phyloP scores from a whole-genome alignment of 495 filamentous ascomycete genomes.

The Xylaria nigripes region DNA sequence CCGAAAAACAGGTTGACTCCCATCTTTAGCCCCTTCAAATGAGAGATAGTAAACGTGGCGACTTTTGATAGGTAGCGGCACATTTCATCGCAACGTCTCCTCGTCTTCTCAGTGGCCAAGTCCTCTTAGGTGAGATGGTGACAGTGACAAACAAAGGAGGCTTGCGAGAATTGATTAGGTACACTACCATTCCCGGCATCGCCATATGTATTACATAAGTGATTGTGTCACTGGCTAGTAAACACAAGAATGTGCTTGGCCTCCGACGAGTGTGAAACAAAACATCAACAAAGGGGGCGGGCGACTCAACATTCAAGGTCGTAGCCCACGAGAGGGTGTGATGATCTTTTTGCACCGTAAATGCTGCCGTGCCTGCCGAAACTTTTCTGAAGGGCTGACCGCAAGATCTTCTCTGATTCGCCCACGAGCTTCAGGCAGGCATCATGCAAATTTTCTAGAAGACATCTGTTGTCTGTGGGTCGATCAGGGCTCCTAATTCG shows the following conservation, averaged over 20 bases:
- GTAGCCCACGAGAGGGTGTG: neutral
- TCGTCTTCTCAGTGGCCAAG: neutral
- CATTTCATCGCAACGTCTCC: neutral
- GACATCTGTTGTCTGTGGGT: conserved; percentile 5
- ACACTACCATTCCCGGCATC: neutral
- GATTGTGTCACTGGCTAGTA: neutral
- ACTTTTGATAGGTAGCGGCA: conserved; percentile 5
- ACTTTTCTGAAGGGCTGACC: neutral
- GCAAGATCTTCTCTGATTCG: conserved; percentile 7
- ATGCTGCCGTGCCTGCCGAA: neutral
- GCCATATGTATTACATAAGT: neutral
- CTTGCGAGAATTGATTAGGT: neutral
- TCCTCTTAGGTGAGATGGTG: neutral
- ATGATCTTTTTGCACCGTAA: neutral
- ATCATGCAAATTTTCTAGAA: conserved; percentile 11
- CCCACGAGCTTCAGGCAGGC: neutral
- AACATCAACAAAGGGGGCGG: neutral
- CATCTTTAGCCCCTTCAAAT: neutral
- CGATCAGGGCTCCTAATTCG: neutral
- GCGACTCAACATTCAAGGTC: neutral
- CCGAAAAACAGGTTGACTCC: neutral
- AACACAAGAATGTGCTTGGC: neutral
- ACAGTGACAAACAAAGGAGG: neutral
- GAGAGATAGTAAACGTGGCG: conserved; percentile 1
- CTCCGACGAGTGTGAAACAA: neutral